Evolutionary conservation across 2,329 filamentous ascomycete species (phyloP).

Genomic region (Calonectria ilicicola): DNA sequence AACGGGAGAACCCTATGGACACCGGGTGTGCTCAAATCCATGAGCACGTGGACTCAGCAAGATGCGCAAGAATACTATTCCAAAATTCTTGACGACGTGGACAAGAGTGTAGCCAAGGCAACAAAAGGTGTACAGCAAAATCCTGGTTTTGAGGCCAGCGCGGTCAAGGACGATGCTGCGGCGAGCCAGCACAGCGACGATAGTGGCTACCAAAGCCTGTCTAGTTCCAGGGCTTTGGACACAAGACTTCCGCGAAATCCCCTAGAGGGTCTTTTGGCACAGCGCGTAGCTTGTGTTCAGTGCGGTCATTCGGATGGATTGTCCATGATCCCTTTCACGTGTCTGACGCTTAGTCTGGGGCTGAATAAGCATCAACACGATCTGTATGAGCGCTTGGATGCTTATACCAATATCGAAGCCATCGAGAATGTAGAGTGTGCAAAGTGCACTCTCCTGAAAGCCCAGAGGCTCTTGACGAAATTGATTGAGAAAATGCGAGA

Average conservation of each 20-base stretch:
- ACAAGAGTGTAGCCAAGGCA: constrained; percentile 76
- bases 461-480: constrained; percentile 59
- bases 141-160: constrained; percentile 55
- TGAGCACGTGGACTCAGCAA: constrained; percentile 96
- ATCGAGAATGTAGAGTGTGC: constrained; percentile 93
- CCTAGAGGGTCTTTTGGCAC: constrained; percentile 87
- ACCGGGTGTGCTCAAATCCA: constrained; percentile 83
- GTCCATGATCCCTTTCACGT: constrained; percentile 93
- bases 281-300: constrained; percentile 86
- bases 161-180: constrained; percentile 54
- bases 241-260: constrained; percentile 73
- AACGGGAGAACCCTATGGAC: constrained; percentile 86
- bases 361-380: constrained; percentile 71
- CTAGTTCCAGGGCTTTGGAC: constrained; percentile 52
- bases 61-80: constrained; percentile 98
- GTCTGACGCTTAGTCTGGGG: constrained; percentile 86
- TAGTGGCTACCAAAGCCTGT: constrained; percentile 66
- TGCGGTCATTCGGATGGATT: constrained; percentile 92
- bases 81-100: constrained; percentile 86
- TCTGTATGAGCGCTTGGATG: constrained; percentile 82
- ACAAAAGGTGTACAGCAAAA: constrained; percentile 42
- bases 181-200: constrained; percentile 66
- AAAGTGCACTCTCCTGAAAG: constrained; percentile 84
- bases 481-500: constrained; percentile 57
- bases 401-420: constrained; percentile 85